Conservation (phyloP, 805 yeast genomes). For the Aciculoconidium aculeatum region DNA sequence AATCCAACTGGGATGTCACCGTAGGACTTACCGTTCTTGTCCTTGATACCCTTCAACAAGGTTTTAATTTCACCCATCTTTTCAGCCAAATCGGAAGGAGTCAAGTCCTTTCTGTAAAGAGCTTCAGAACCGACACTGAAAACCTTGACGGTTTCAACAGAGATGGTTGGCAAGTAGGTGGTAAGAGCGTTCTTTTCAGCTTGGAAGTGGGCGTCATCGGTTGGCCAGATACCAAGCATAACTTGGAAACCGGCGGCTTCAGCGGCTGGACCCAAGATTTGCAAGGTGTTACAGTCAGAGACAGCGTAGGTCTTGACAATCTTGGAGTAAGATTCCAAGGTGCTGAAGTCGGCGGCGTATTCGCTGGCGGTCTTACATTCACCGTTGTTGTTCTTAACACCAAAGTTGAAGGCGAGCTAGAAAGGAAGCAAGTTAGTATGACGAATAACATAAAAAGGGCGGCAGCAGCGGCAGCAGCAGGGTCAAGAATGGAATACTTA, state of each 20-base stretch:
- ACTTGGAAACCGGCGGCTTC: conserved; percentile 70
- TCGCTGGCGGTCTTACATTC: conserved; percentile 71
- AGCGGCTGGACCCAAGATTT: conserved; percentile 81
- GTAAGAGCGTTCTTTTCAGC: conserved; percentile 71
- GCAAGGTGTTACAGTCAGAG: conserved; percentile 88
- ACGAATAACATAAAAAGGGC: not conserved
- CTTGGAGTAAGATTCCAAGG: conserved; percentile 52
- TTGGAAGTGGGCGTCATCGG: conserved; percentile 68
- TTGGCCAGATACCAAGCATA: conserved; percentile 92
- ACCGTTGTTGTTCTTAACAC: conserved; percentile 71
- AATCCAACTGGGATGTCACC: conserved; percentile 74
- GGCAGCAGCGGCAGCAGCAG: not conserved
- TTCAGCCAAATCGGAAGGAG: conserved; percentile 67
- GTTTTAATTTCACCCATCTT: conserved; percentile 59
- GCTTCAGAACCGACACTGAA: conserved; percentile 95
- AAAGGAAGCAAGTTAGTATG: not conserved
- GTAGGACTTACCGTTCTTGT: conserved; percentile 77
- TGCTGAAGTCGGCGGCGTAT: conserved; percentile 61
- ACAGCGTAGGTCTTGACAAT: conserved; percentile 84
- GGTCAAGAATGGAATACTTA: conserved; percentile 17
- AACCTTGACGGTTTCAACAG: conserved; percentile 63
- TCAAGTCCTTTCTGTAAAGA: conserved; percentile 81
- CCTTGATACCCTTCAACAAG: conserved; percentile 56
- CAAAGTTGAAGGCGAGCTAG: conserved; percentile 69
- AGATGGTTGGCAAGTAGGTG: conserved; percentile 65